A percentile compares a stretch with the other conserved stretches of the same genome.
Conservation (phyloP, 495 filamentous ascomycete species). For the Patellaria atrata region DNA sequence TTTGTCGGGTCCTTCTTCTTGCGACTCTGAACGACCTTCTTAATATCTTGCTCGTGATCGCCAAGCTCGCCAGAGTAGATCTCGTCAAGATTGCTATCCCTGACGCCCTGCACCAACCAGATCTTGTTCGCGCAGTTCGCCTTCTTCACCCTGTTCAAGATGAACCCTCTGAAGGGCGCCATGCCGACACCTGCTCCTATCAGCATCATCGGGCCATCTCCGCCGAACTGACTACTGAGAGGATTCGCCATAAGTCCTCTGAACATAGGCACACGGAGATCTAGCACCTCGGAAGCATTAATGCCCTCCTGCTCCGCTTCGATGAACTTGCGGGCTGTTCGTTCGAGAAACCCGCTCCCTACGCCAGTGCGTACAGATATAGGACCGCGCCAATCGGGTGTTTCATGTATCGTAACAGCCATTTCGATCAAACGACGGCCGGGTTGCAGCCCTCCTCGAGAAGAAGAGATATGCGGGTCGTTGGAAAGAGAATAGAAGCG, state of each 20-base stretch:
- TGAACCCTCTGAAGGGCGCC: slow-evolving; percentile 93
- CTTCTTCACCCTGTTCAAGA: slow-evolving; percentile 83
- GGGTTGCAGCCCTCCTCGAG: slow-evolving; percentile 45
- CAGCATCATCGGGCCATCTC: slow-evolving; percentile 91
- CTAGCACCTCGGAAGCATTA: slow-evolving; percentile 25
- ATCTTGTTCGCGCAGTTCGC: slow-evolving; percentile 99
- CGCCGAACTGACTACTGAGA: slow-evolving; percentile 71
- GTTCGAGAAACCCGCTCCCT: slow-evolving; percentile 64
- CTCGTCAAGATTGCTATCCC: slow-evolving; percentile 84
- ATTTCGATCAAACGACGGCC: slow-evolving; percentile 80
- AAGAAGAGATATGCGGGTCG: slow-evolving; percentile 75
- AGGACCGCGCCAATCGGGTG: slow-evolving; percentile 53
- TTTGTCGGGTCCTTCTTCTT: slow-evolving; percentile 1
- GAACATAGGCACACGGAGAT: slow-evolving; percentile 85
- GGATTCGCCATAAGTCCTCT: slow-evolving; percentile 98
- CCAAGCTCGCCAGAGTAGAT: slow-evolving; percentile 95
- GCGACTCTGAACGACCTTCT: slow-evolving; percentile 85
- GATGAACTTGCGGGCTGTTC: slow-evolving; percentile 55
- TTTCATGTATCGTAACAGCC: slow-evolving; percentile 86
- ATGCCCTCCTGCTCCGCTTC: slow-evolving; percentile 42
- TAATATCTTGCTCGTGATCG: slow-evolving; percentile 81
- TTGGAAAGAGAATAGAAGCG: slow-evolving; percentile 97
- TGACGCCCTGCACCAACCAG: slow-evolving; percentile 95
- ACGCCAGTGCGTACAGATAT: slow-evolving; percentile 26
- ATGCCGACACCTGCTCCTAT: slow-evolving; percentile 95